A percentile compares a stretch with the other conserved stretches of the same genome.
Conservation (phyloP, 2,329 filamentous ascomycete genomes). For the Dothistroma pini region DNA sequence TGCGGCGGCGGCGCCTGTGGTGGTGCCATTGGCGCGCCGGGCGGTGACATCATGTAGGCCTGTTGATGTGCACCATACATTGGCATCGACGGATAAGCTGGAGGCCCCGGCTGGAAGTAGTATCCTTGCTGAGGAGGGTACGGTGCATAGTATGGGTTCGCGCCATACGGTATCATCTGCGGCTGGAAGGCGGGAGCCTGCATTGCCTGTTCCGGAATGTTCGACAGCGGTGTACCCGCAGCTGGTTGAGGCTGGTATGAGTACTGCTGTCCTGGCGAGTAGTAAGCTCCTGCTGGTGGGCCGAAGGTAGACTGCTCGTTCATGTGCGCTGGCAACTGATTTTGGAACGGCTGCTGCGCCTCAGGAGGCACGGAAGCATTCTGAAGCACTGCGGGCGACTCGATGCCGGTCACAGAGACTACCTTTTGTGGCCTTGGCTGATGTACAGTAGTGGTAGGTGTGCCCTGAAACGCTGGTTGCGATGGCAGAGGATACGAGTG, state of each 20-base stretch:
- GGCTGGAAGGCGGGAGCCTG: slow-evolving; percentile 89
- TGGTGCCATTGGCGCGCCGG: slow-evolving; percentile 32
- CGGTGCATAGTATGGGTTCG: slow-evolving; percentile 50
- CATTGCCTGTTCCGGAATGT: slow-evolving; percentile 88
- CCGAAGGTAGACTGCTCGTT: slow-evolving; percentile 52
- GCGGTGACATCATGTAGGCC: slow-evolving; percentile 34
- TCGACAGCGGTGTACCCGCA: slow-evolving; percentile 76
- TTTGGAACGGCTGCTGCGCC: slow-evolving; percentile 82
- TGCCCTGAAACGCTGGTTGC: slow-evolving; percentile 58
- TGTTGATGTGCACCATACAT: slow-evolving; percentile 32
- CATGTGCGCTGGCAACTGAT: slow-evolving; percentile 81
- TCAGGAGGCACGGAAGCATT: slow-evolving; percentile 50
- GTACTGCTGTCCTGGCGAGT: slow-evolving; percentile 50
- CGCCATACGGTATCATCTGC: slow-evolving; percentile 54
- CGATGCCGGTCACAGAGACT: slow-evolving; percentile 88
- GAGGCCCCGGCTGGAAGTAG: slow-evolving; percentile 59
- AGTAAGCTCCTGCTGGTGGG: slow-evolving; percentile 36
- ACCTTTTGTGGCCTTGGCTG: slow-evolving; percentile 93
- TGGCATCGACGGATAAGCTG: slow-evolving; percentile 28
- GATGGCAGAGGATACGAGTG: slow-evolving; percentile 54
- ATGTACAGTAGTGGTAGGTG: slow-evolving; percentile 71
- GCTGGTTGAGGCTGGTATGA: slow-evolving; percentile 68
- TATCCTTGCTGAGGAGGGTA: slow-evolving; percentile 58
- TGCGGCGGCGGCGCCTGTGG: slow-evolving; percentile 24
- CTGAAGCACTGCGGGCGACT: slow-evolving; percentile 68